Evolutionary conservation across 331 rosid genomes (phyloP).

Genomic region (Malus hybrid): DNA sequence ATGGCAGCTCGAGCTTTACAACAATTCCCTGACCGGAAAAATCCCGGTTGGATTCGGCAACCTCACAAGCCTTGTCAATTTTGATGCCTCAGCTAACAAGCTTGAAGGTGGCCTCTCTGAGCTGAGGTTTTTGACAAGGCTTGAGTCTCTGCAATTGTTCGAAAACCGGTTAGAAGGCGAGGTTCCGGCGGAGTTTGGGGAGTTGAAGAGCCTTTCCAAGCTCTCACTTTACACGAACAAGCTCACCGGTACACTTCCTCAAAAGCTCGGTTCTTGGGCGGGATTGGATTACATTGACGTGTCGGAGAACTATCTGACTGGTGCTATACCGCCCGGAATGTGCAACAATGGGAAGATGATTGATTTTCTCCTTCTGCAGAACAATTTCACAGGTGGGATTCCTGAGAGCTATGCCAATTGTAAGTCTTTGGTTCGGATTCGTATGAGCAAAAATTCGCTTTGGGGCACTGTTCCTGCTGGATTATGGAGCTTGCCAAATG

Average conservation of each 20-base stretch:
- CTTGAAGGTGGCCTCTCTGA: slow-evolving; percentile 77
- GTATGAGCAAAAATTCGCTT: slow-evolving; percentile 57
- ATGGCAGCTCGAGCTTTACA: slow-evolving; percentile 59
- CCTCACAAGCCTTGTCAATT: slow-evolving; percentile 44
- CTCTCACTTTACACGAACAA: slow-evolving; percentile 62
- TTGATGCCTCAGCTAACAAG: slow-evolving; percentile 51
- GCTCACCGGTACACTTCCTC: slow-evolving; percentile 66
- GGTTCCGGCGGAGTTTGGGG: slow-evolving; percentile 72
- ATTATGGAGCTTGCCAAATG: slow-evolving; percentile 66
- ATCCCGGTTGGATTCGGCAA: slow-evolving; percentile 59
- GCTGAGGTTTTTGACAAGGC: slow-evolving; percentile 41
- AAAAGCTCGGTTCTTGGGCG: slow-evolving; percentile 54
- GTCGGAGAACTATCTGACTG: slow-evolving; percentile 71
- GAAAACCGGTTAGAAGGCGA: slow-evolving; percentile 51
- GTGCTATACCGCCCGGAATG: slow-evolving; percentile 74
- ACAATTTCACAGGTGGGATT: slow-evolving; percentile 70
- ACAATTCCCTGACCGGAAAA: slow-evolving; percentile 48
- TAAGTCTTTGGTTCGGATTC: slow-evolving; percentile 46
- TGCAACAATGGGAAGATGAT: slow-evolving; percentile 53
- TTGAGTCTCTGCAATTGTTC: slow-evolving; percentile 56
- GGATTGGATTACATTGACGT: slow-evolving; percentile 61
- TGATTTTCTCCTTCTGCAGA: slow-evolving; percentile 45
- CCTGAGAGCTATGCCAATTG: slow-evolving; percentile 65
- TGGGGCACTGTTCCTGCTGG: slow-evolving; percentile 71
- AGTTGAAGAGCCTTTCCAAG: slow-evolving; percentile 36